A percentile compares a stretch with the other conserved stretches of the same genome.
Evolutionary conservation across 2,329 filamentous ascomycete genomes (phyloP).

Genomic region (Cladophialophora chaetospira): DNA sequence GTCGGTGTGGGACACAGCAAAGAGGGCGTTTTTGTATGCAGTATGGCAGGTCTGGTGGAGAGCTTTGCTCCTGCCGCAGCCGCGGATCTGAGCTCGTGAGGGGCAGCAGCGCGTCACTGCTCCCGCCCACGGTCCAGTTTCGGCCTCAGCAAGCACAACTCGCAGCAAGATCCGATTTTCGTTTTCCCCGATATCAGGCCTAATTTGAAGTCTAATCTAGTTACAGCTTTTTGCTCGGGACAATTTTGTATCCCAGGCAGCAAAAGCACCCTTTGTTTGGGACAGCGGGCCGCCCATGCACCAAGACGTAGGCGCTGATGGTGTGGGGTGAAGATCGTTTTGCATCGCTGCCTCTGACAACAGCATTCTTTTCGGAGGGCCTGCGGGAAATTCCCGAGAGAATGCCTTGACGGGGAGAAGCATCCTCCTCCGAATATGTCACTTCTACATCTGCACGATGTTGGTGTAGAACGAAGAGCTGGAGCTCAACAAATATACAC

Average conservation of each 20-base stretch:
- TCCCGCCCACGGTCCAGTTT: not conserved
- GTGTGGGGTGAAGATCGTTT: not conserved
- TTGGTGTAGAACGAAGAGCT: too few species aligned
- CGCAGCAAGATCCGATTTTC: not conserved
- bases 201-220: not conserved
- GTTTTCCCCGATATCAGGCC: not conserved
- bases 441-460: too few species aligned
- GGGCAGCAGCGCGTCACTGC: conserved; percentile 1
- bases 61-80: not conserved
- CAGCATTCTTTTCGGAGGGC: not conserved
- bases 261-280: too few species aligned
- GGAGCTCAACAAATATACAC: too few species aligned
- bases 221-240: conserved; percentile 1
- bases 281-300: too few species aligned
- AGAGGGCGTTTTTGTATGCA: not conserved
- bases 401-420: not conserved
- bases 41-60: not conserved
- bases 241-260: not conserved
- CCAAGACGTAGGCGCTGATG: too few species aligned
- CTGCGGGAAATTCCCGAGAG: not conserved
- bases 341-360: not conserved
- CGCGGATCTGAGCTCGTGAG: conserved; percentile 3
- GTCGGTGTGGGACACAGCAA: not conserved
- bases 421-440: too few species aligned
- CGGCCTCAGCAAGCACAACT: not conserved